Evolutionary conservation across 2,329 filamentous ascomycete species (phyloP), one percentile per base, ranked within the genome.

Genomic region (Lasiodiplodia gonubiensis): DNA sequence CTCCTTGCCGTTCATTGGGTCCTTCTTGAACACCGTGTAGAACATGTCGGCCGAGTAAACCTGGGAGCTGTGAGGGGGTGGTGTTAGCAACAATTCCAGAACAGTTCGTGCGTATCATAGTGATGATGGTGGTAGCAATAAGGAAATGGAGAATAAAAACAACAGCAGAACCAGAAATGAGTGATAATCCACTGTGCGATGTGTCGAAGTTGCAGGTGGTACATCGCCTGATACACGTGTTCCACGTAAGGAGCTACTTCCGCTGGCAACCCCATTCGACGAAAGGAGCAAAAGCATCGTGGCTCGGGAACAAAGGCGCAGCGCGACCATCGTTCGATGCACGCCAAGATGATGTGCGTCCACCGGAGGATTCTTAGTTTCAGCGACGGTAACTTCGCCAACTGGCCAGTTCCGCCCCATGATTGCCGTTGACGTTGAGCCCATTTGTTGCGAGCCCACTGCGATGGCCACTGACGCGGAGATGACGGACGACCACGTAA

Each of bases 1-100:
- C 76, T 93, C 88, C 71, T 86, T 86, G 37, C 84, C 85, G 76
- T 93, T 87, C 91, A 94, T 93, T 0, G 92, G 92, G 76, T 94
- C 84, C 72, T 86, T 83, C 81, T 90, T 89, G 81, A 95, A 95
- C 55, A 91, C 89, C 0, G 86, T 86, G 80, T 92, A 89, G 83
- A 94, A 96, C 91, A 96, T 94, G 79, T 96, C 92, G 30, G 90
- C 86, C 25, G 89, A 92, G 80, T 94, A 95, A 21, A 95, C 92
- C 77, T 92, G 87, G 1, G 90, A 92, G 70, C 87, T 80, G 67
- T 37, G n/a, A 39, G 12, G n/a, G 11, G 12, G 5, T n/a, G 16
- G 11, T 3, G 55, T 59, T 42, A 59, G 37, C 35, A n/a, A n/a
- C n/a, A n/a, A n/a, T n/a, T n/a, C n/a, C n/a, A n/a, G n/a, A n/a